Evolutionary conservation across 2,329 filamentous ascomycete species (phyloP), one percentile per base, ranked within the genome.

Genomic region (Fusarium haematococcum): DNA sequence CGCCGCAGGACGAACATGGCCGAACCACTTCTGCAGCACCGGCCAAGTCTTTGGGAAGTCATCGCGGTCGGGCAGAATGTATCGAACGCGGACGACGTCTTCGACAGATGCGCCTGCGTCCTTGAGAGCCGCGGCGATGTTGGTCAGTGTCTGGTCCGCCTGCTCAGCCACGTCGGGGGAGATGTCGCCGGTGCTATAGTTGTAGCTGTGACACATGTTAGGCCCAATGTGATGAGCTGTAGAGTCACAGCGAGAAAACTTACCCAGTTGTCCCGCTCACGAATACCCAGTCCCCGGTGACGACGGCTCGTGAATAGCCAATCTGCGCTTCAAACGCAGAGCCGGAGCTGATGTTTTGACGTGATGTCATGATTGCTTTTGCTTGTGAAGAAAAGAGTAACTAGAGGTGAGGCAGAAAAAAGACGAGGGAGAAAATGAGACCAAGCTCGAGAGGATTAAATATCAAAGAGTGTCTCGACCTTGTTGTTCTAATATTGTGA

Each of bases 231-330:
- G 5, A 35, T 11, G 1, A 32, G 8, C 6, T 20, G 3, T 6
- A 9, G 10, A 4, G n/a, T 9, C 1, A 3, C 20, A 57, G 23
- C 52, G 5, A 1, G 65, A 0, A n/a, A 16, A 4, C 73, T 63
- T 75, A 88, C 87, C 88, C 88, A 4, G 88, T 90, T 41, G 87
- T 89, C 0, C 88, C 88, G 3, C 88, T 89, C 5, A 90, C 86
- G 65, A 89, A 85, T 13, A 89, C 80, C 83, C 85, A 87, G 41
- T 87, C 86, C 13, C 86, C 87, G 1, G 83, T 80, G 20, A 88
- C 83, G 4, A 90, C 87, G 39, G 88, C 88, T 58, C 88, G 84
- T 33, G 88, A 89, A 78, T 90, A 90, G 59, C 86, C 87, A 63
- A 89, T 89, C 70, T 86, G 81, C 30, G 81, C 81, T 78, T 90